Evolutionary conservation across 2,329 filamentous ascomycete genomes (phyloP).

Genomic region (Fusarium pseudograminearum): DNA sequence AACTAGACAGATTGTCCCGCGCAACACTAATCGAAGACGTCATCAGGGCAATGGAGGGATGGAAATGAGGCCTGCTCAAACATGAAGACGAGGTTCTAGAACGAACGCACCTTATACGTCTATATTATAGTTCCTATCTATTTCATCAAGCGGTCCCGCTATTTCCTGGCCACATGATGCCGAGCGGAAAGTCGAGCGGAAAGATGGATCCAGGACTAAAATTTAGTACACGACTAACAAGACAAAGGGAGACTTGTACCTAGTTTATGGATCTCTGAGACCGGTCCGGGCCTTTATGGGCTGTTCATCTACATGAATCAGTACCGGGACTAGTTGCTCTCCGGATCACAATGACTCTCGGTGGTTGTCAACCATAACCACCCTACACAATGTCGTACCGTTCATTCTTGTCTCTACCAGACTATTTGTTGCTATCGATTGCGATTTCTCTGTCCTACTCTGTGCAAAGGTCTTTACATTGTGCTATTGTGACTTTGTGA

Average conservation of each 20-base stretch:
- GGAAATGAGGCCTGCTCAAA: fast-evolving
- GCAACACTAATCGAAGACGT: background rate
- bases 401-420: background rate
- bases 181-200: background rate
- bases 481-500: too few species aligned
- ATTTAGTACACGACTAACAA: background rate
- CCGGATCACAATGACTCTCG: background rate
- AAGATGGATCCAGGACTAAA: background rate
- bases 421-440: fast-evolving
- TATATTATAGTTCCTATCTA: fast-evolving
- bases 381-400: background rate
- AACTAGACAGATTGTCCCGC: fast-evolving
- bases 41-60: background rate
- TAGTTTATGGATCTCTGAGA: fast-evolving
- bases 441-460: background rate
- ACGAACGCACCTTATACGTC: background rate
- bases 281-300: background rate
- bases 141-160: background rate
- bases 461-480: too few species aligned
- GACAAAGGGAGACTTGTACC: background rate
- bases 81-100: background rate
- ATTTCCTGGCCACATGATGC: fast-evolving
- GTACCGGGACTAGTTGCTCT: background rate
- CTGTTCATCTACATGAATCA: background rate
- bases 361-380: background rate